Evolutionary conservation across 2,329 filamentous ascomycete genomes (phyloP).

Genomic region (Ophioceras dolichostomum): DNA sequence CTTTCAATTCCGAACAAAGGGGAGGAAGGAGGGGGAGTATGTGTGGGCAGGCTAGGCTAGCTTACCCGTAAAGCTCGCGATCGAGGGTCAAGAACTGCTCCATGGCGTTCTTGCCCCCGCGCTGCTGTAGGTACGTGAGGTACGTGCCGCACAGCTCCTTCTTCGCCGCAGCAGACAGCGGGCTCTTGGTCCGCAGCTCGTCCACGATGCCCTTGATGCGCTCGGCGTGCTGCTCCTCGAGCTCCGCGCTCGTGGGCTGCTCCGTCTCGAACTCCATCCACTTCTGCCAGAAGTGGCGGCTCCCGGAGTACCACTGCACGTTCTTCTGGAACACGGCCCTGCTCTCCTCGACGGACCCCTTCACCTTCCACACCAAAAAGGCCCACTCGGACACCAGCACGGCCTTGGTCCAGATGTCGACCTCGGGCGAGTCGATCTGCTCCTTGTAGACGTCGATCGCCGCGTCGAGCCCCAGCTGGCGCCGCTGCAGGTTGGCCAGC

Average conservation of each 20-base stretch:
- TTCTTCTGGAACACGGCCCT: constrained; percentile 76
- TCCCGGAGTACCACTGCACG: constrained; percentile 72
- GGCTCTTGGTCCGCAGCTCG: constrained; percentile 61
- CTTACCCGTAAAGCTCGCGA: constrained; percentile 74
- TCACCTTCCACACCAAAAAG: constrained; percentile 73
- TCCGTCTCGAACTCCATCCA: constrained; percentile 84
- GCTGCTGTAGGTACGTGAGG: constrained; percentile 71
- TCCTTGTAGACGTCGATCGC: constrained; percentile 74
- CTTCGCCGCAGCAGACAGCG: constrained; percentile 53
- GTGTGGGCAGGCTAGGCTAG: too few relatives aligned
- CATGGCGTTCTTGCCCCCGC: constrained; percentile 71
- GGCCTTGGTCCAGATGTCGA: constrained; percentile 72
- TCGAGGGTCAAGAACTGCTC: constrained; percentile 78
- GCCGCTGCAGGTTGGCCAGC: constrained; percentile 74
- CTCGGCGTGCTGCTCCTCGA: constrained; percentile 52
- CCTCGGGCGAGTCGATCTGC: constrained; percentile 61
- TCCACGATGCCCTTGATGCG: constrained; percentile 74
- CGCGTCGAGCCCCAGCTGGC: constrained; percentile 71
- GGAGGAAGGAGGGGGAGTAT: too few relatives aligned
- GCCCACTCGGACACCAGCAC: constrained; percentile 85
- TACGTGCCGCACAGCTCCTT: constrained; percentile 69
- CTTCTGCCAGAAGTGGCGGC: constrained; percentile 77
- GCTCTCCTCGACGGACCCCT: constrained; percentile 68
- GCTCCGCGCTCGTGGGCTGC: constrained; percentile 57
- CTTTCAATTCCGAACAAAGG: too few relatives aligned